Evolutionary conservation across 2,329 filamentous ascomycete genomes (phyloP).

Genomic region (Myriosclerotinia duriaeana): DNA sequence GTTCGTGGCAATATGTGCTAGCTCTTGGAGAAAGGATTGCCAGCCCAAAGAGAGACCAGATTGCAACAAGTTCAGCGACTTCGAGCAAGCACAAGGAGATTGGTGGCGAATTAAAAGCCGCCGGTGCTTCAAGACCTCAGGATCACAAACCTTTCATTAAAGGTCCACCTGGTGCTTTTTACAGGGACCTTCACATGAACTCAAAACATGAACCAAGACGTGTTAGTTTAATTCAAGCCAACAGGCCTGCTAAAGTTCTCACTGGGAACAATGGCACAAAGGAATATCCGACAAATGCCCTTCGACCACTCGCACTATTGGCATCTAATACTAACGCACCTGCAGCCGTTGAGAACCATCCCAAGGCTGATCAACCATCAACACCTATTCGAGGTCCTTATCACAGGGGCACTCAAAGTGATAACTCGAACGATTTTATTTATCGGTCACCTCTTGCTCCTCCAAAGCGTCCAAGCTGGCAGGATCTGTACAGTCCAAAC

Average conservation of each 20-base stretch:
- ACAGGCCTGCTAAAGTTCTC: constrained; percentile 15
- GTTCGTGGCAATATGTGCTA: constrained; percentile 29
- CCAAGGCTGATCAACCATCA: constrained; percentile 16
- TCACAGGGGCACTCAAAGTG: constrained; percentile 3
- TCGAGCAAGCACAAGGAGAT: neutral
- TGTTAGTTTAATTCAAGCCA: constrained; percentile 19
- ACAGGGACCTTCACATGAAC: constrained; percentile 31
- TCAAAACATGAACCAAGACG: constrained; percentile 26
- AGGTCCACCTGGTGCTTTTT: constrained; percentile 35
- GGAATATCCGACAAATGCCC: constrained; percentile 31
- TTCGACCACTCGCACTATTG: constrained; percentile 34
- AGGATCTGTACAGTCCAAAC: constrained; percentile 33
- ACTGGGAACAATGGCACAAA: constrained; percentile 23
- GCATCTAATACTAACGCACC: constrained; percentile 11
- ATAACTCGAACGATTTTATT: constrained; percentile 28
- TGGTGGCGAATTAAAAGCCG: neutral
- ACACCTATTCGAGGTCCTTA: constrained; percentile 16
- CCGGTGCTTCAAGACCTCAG: constrained; percentile 2
- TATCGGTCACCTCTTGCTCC: constrained; percentile 39
- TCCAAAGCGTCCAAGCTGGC: constrained; percentile 33
- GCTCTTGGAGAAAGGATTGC: constrained; percentile 25
- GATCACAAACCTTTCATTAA: constrained; percentile 28
- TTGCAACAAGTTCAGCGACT: neutral
- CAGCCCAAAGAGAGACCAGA: neutral
- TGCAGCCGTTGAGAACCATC: neutral